A percentile compares a stretch with the other conserved stretches of the same genome.
Conservation (phyloP, 2,329 filamentous ascomycete species). For the Bipolaris victoriae region DNA sequence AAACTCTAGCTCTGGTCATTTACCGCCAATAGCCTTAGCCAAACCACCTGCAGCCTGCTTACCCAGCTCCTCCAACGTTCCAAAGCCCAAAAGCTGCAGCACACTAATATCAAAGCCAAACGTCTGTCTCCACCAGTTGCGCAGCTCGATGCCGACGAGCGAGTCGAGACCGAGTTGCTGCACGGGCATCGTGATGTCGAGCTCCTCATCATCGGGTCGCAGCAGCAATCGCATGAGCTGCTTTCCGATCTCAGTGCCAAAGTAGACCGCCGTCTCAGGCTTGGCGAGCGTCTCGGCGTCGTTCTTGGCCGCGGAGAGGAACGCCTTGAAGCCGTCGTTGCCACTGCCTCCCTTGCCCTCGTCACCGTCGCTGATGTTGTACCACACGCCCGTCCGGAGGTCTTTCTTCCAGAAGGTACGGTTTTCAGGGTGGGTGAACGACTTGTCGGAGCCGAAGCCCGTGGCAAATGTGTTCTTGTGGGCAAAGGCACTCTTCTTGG, state of each 20-base stretch:
- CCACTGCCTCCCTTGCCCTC: neutral
- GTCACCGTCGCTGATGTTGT: constrained; percentile 18
- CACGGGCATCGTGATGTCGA: constrained; percentile 21
- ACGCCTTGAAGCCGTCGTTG: constrained; percentile 15
- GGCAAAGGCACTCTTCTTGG: neutral
- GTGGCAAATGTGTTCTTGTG: constrained; percentile 10
- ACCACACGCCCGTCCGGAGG: constrained; percentile 31
- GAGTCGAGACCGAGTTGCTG: constrained; percentile 42
- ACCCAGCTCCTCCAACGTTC: constrained; percentile 23
- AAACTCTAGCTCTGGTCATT: neutral
- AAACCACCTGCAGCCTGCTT: neutral
- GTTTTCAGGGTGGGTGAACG: constrained; percentile 26
- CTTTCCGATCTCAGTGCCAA: constrained; percentile 31
- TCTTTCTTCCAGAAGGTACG: constrained; percentile 28
- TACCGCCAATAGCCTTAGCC: neutral
- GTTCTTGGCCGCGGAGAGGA: constrained; percentile 14
- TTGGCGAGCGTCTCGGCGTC: constrained; percentile 19
- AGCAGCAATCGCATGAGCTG: constrained; percentile 28
- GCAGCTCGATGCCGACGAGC: constrained; percentile 48
- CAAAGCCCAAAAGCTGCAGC: constrained; percentile 31
- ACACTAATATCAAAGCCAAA: constrained; percentile 38
- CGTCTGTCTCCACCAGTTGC: constrained; percentile 48
- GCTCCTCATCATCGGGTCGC: constrained; percentile 21
- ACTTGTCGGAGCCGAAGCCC: constrained; percentile 25
- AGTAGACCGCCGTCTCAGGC: constrained; percentile 6